These are phyloP conservation scores for Mixia osmundae DNA, from an alignment of 1,284 basidiomycete species.

Conservation along the genomic window DNA sequence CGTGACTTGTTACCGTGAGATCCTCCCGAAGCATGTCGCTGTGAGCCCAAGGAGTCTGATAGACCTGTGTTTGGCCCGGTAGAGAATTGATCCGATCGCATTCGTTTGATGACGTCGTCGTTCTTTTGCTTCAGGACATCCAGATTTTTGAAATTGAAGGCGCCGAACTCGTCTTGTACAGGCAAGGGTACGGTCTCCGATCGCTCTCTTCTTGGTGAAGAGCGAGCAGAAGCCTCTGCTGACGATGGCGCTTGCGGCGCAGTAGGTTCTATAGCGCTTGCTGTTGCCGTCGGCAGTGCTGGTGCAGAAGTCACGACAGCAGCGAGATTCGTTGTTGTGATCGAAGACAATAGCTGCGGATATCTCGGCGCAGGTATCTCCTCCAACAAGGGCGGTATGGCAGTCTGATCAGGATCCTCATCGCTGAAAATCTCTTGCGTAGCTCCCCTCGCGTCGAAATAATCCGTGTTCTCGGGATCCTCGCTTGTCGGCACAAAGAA, in stretches of 20 bases:
- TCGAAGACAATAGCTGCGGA: conserved; percentile 13
- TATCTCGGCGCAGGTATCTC: conserved; percentile 27
- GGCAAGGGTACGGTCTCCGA: conserved; percentile 9
- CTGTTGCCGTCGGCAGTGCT: conserved; percentile 21
- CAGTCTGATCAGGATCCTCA: too few species aligned
- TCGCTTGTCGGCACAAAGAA: conserved; percentile 88
- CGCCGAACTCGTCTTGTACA: conserved; percentile 72
- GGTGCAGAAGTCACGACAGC: conserved; percentile 22
- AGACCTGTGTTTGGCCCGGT: too few species aligned
- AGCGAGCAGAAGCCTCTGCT: conserved; percentile 10
- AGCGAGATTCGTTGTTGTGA: background rate
- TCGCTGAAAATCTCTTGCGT: conserved; percentile 70
- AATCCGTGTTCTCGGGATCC: conserved; percentile 94
- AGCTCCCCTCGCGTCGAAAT: conserved; percentile 89
- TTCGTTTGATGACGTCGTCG: conserved; percentile 88
- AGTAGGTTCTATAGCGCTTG: background rate
- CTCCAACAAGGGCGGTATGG: conserved; percentile 29
- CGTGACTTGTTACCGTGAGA: too few species aligned
- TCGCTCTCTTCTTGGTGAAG: conserved; percentile 11
- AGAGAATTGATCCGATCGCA: conserved; percentile 29
- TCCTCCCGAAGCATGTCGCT: too few species aligned
- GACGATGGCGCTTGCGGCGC: background rate
- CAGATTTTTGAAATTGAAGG: conserved; percentile 95
- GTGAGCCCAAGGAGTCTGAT: conserved; percentile 1
- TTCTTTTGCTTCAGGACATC: conserved; percentile 94